Evolutionary conservation across 2,329 filamentous ascomycete species (phyloP).

Genomic region (Xylaria sp.): DNA sequence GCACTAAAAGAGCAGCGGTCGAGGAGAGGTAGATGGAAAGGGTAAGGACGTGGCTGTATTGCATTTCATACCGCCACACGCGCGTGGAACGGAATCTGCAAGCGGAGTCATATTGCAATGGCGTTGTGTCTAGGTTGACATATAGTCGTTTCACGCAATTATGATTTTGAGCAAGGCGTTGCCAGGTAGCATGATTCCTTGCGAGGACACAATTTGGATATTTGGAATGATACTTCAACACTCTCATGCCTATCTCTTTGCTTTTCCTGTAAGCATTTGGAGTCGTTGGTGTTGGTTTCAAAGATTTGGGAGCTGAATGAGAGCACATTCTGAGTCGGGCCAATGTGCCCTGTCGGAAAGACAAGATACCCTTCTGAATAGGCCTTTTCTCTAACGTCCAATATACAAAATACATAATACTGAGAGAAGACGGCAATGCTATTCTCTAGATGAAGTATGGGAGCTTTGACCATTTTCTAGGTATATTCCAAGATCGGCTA

Average conservation of each 20-base stretch:
- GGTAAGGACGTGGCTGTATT: slow-evolving; percentile 35
- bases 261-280: slow-evolving; percentile 19
- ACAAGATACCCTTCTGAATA: slow-evolving; percentile 10
- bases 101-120: not conserved
- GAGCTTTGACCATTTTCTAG: slow-evolving; percentile 8
- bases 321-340: not conserved
- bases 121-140: not conserved
- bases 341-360: not conserved
- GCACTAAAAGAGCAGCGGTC: slow-evolving; percentile 21
- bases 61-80: slow-evolving; percentile 27
- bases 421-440: too few relatives aligned
- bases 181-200: slow-evolving; percentile 18
- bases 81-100: slow-evolving; percentile 34
- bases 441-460: not conserved
- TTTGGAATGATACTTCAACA: not conserved
- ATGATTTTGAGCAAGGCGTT: slow-evolving; percentile 31
- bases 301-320: not conserved
- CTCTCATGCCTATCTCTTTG: not conserved
- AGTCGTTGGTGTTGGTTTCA: not conserved
- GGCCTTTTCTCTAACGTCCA: not conserved
- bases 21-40: slow-evolving; percentile 26
- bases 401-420: not conserved
- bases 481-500: not conserved
- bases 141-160: slow-evolving; percentile 10
- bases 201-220: slow-evolving; percentile 1